These are phyloP conservation scores for Cryptosporidium sp. DNA, from an alignment of 169 alveolate species.

Conservation along the genomic window DNA sequence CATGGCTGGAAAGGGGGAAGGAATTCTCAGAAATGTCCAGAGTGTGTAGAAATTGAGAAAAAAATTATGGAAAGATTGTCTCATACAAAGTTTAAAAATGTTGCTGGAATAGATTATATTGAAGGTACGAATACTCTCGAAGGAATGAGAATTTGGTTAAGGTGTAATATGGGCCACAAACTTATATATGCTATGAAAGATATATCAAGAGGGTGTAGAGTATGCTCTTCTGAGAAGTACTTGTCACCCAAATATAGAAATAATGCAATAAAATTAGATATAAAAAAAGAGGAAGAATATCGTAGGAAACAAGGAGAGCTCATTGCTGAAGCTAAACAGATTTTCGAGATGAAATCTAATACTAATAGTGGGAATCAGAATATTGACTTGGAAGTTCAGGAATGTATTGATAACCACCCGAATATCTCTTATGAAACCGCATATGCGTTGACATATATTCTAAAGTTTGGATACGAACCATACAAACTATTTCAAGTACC, in stretches of 20 bases:
- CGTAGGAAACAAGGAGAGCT: constrained; percentile 70
- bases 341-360: constrained; percentile 5
- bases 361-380: not conserved
- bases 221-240: constrained; percentile 72
- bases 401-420: constrained; percentile 45
- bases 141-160: constrained; percentile 68
- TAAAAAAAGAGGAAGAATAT: constrained; percentile 61
- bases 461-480: constrained; percentile 41
- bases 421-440: constrained; percentile 46
- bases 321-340: constrained; percentile 57
- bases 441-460: constrained; percentile 35
- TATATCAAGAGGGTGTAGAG: constrained; percentile 48
- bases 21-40: constrained; percentile 58
- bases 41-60: constrained; percentile 65
- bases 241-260: constrained; percentile 63
- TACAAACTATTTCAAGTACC: constrained; percentile 60
- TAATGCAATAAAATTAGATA: constrained; percentile 51
- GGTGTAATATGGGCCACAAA: constrained; percentile 72
- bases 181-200: constrained; percentile 49
- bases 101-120: constrained; percentile 48
- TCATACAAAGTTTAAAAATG: constrained; percentile 23
- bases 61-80: constrained; percentile 6
- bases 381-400: not conserved
- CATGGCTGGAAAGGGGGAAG: constrained; percentile 76
- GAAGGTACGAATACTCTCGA: constrained; percentile 28